Evolutionary conservation across 768 basidiomycete genomes (phyloP).

Genomic region (Boletus insuetus): DNA sequence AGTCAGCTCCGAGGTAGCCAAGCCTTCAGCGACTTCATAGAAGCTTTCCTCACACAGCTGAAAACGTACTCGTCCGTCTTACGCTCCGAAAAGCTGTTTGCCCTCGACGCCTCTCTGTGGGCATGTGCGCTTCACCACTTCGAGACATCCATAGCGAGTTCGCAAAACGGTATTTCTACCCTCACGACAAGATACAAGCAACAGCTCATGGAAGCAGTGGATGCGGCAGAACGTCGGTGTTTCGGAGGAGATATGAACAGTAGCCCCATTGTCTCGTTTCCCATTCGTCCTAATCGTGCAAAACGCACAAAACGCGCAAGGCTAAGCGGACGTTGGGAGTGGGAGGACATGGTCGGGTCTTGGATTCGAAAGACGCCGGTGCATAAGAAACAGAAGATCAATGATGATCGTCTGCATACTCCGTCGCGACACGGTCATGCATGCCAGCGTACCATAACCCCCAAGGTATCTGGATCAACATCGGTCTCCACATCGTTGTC

Average conservation of each 20-base stretch:
- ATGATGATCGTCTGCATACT: not conserved
- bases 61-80: constrained; percentile 31
- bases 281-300: constrained; percentile 1
- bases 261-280: constrained; percentile 16
- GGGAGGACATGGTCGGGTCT: constrained; percentile 46
- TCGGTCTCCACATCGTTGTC: not conserved
- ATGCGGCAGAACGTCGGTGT: constrained; percentile 50
- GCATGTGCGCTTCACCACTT: constrained; percentile 47
- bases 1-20: constrained; percentile 11
- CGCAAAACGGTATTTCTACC: constrained; percentile 20
- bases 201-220: constrained; percentile 44
- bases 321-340: constrained; percentile 40
- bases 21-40: constrained; percentile 11
- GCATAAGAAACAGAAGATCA: constrained; percentile 23
- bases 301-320: constrained; percentile 9
- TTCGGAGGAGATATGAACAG: constrained; percentile 30
- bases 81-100: constrained; percentile 33
- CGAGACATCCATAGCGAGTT: constrained; percentile 33
- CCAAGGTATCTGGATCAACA: not conserved
- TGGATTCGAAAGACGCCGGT: constrained; percentile 42
- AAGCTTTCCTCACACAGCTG: constrained; percentile 25
- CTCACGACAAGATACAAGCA: constrained; percentile 36
- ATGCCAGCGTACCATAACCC: not conserved
- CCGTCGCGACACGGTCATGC: not conserved
- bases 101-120: constrained; percentile 52